These are phyloP conservation scores for Carex pumila DNA, from an alignment of 176 grass and related monocot genomes.

Conservation along the genomic window DNA sequence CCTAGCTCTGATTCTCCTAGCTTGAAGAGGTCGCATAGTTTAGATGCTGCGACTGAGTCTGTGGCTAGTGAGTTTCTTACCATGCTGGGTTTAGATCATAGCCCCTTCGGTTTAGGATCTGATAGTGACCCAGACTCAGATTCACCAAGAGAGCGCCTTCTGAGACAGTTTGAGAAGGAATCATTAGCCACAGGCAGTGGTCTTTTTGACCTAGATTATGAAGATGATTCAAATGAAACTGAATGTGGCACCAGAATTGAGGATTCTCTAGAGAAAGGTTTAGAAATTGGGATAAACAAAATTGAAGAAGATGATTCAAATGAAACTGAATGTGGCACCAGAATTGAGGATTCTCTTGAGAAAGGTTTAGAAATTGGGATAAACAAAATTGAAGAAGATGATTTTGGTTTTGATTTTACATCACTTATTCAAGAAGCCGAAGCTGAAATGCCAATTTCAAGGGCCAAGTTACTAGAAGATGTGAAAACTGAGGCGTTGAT, in stretches of 20 bases:
- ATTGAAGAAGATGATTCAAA: slow-evolving; percentile 24
- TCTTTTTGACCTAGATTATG: slow-evolving; percentile 58
- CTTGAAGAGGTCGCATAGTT: slow-evolving; percentile 50
- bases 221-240: slow-evolving; percentile 16
- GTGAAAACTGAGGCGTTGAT: slow-evolving; percentile 89
- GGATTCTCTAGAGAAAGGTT: background rate
- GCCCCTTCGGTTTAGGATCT: slow-evolving; percentile 49
- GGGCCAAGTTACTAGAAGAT: slow-evolving; percentile 68
- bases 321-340: slow-evolving; percentile 23
- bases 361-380: slow-evolving; percentile 1
- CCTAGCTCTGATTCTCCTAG: slow-evolving; percentile 30
- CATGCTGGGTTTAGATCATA: slow-evolving; percentile 75
- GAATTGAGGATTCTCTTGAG: background rate
- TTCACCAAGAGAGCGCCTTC: slow-evolving; percentile 75
- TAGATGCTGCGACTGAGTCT: slow-evolving; percentile 57
- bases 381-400: slow-evolving; percentile 22
- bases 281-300: slow-evolving; percentile 1
- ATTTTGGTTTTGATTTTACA: slow-evolving; percentile 57
- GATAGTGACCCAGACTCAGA: slow-evolving; percentile 54
- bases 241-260: slow-evolving; percentile 21
- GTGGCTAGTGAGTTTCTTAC: slow-evolving; percentile 82
- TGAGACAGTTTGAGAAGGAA: slow-evolving; percentile 94
- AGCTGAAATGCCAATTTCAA: slow-evolving; percentile 52
- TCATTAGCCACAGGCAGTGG: slow-evolving; percentile 46
- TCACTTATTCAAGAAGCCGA: slow-evolving; percentile 60